phyloP scores from a whole-genome alignment of 495 filamentous ascomycete species.

The Penicillium desertorum region DNA sequence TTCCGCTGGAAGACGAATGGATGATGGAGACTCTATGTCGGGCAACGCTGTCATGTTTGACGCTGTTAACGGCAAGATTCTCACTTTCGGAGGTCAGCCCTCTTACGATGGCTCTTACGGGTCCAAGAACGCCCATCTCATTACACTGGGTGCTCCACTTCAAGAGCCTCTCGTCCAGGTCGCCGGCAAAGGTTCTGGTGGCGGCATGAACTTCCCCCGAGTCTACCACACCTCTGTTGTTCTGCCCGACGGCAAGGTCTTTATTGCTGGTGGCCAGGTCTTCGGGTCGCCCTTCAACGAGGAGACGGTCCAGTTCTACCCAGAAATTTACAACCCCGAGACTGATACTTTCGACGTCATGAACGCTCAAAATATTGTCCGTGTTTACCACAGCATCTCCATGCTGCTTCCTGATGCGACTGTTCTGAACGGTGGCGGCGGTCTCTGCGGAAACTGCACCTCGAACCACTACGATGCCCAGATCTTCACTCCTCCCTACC shows the following conservation, averaged over 20 bases:
- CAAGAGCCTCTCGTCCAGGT: conserved; percentile 26
- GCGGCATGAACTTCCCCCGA: conserved; percentile 46
- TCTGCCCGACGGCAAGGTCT: conserved; percentile 56
- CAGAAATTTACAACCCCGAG: conserved; percentile 54
- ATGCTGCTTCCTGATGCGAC: conserved; percentile 57
- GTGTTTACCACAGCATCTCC: conserved; percentile 56
- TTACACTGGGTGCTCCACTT: conserved; percentile 42
- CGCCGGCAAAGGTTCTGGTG: conserved; percentile 12
- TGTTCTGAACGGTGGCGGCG: conserved; percentile 55
- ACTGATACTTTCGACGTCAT: conserved; percentile 30
- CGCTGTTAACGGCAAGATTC: conserved; percentile 53
- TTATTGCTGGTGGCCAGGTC: conserved; percentile 58
- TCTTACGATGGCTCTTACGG: conserved; percentile 40
- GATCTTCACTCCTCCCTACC: conserved; percentile 57
- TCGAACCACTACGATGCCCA: conserved; percentile 59
- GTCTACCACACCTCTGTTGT: conserved; percentile 55
- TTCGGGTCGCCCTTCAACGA: conserved; percentile 52
- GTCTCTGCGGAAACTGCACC: conserved; percentile 53
- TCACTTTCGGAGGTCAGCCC: conserved; percentile 50
- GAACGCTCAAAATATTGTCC: conserved; percentile 35
- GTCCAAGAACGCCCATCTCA: conserved; percentile 47
- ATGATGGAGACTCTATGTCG: conserved; percentile 53
- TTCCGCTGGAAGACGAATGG: conserved; percentile 32
- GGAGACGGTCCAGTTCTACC: conserved; percentile 36
- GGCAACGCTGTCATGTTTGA: conserved; percentile 59